A percentile compares a stretch with the other conserved stretches of the same genome.
These are phyloP conservation scores for Cercospora sojina DNA, from an alignment of 2,329 filamentous ascomycete species.

Conservation along the genomic window DNA sequence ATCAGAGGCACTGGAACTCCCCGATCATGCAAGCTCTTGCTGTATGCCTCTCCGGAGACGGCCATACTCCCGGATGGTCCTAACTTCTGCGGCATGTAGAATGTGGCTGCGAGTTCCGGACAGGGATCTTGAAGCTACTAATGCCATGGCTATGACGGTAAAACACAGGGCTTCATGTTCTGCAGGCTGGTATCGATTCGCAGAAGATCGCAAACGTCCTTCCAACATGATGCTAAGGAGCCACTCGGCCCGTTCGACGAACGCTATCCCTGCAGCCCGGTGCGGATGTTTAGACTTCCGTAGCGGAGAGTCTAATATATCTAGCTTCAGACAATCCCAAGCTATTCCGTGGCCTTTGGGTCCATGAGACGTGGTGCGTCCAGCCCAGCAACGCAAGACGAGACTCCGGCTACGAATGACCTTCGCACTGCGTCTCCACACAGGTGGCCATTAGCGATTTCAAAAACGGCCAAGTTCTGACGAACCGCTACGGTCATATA, in stretches of 20 bases:
- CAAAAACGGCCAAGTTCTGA: neutral
- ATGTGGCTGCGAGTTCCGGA: neutral
- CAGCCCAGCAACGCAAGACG: conserved; percentile 8
- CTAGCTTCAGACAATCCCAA: conserved; percentile 19
- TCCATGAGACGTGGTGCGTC: conserved; percentile 14
- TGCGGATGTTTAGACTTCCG: conserved; percentile 10
- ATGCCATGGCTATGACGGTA: neutral
- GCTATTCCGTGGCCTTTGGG: conserved; percentile 15
- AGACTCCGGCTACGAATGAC: conserved; percentile 14
- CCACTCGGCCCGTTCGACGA: neutral
- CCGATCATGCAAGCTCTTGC: neutral
- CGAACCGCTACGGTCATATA: neutral
- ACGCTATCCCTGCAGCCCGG: conserved; percentile 9
- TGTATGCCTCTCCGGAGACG: neutral
- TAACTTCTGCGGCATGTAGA: neutral
- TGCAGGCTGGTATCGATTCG: neutral
- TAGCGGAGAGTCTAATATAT: conserved; percentile 11
- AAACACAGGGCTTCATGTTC: neutral
- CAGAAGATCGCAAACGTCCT: neutral
- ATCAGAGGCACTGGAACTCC: neutral
- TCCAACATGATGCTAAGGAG: neutral
- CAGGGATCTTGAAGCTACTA: neutral
- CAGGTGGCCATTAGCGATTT: neutral
- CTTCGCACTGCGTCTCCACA: neutral
- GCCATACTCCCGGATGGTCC: neutral